A percentile compares a stretch with the other conserved stretches of the same genome.
Evolutionary conservation across 2,329 filamentous ascomycete species (phyloP).

Genomic region (Trichoderma sp.): DNA sequence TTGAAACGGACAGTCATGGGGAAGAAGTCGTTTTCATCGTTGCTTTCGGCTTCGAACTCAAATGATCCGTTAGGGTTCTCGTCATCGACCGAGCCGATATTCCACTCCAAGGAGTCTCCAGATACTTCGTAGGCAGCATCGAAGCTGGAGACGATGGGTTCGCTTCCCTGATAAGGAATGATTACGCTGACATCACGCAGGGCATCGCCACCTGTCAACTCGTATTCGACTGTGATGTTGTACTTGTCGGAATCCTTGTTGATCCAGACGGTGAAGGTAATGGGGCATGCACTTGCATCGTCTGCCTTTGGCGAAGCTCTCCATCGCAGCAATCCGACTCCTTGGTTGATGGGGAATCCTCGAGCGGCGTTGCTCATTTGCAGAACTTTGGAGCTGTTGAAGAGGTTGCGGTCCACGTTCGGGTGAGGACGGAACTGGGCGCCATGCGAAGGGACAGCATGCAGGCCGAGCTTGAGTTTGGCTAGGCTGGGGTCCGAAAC

Average conservation of each 20-base stretch:
- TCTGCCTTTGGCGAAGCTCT: constrained; percentile 81
- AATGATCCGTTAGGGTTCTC: constrained; percentile 85
- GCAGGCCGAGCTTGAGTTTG: constrained; percentile 85
- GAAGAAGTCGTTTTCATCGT: constrained; percentile 94
- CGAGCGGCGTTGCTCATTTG: constrained; percentile 87
- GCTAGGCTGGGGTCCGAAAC: constrained; percentile 88
- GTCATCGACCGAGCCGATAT: constrained; percentile 81
- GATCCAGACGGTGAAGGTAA: constrained; percentile 97
- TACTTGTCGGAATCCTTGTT: constrained; percentile 85
- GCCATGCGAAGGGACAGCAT: constrained; percentile 75
- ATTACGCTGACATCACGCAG: constrained; percentile 84
- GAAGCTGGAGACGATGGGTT: constrained; percentile 89
- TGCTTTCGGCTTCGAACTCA: constrained; percentile 89
- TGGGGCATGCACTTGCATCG: constrained; percentile 79
- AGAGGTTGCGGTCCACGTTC: constrained; percentile 88
- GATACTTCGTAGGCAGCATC: constrained; percentile 94
- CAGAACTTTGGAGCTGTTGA: constrained; percentile 80
- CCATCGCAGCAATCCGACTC: constrained; percentile 92
- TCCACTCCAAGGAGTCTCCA: constrained; percentile 92
- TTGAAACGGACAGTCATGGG: constrained; percentile 92
- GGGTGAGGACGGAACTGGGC: constrained; percentile 95
- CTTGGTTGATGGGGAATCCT: constrained; percentile 92
- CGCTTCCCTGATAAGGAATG: constrained; percentile 83
- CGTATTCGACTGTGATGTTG: constrained; percentile 94
- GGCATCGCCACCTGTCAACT: constrained; percentile 78